A percentile compares a stretch with the other conserved stretches of the same genome.
Evolutionary conservation across 495 filamentous ascomycete species (phyloP).

Genomic region (Neurospora tetraspora): DNA sequence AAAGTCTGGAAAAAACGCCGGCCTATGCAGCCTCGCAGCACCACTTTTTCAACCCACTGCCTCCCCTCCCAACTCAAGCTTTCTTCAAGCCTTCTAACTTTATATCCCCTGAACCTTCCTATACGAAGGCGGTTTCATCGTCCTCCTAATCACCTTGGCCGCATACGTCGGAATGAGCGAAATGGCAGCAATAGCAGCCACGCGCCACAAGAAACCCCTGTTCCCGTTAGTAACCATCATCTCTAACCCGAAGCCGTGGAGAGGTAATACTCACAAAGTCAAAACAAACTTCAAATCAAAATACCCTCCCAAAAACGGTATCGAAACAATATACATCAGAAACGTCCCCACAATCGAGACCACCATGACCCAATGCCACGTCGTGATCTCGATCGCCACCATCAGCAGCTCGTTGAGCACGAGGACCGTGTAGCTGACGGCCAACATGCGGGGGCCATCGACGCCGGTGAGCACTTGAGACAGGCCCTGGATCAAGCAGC

Average conservation of each 20-base stretch:
- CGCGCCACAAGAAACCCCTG: conserved; percentile 82
- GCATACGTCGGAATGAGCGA: conserved; percentile 78
- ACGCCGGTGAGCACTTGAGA: conserved; percentile 77
- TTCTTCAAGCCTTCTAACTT: neutral
- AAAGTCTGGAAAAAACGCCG: neutral
- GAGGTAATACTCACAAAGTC: conserved; percentile 39
- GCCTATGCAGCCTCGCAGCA: neutral
- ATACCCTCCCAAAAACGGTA: conserved; percentile 83
- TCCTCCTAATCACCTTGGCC: conserved; percentile 72
- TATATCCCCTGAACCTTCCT: conserved; percentile 75
- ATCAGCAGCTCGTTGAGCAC: conserved; percentile 93
- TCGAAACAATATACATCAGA: conserved; percentile 63
- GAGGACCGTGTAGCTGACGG: conserved; percentile 84
- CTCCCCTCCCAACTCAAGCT: neutral
- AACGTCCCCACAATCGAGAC: conserved; percentile 79
- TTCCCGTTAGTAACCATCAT: neutral
- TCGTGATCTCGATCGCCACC: conserved; percentile 92
- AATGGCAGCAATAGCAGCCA: conserved; percentile 66
- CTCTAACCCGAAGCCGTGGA: neutral
- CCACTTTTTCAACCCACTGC: conserved; percentile 4
- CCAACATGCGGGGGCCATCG: conserved; percentile 64
- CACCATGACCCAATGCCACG: conserved; percentile 95
- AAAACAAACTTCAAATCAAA: conserved; percentile 79
- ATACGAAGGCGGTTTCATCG: conserved; percentile 86
- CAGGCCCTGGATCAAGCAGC: conserved; percentile 84